These are phyloP conservation scores for Phaeomoniella chlamydospora DNA, from an alignment of 2,329 filamentous ascomycete species.

Conservation along the genomic window DNA sequence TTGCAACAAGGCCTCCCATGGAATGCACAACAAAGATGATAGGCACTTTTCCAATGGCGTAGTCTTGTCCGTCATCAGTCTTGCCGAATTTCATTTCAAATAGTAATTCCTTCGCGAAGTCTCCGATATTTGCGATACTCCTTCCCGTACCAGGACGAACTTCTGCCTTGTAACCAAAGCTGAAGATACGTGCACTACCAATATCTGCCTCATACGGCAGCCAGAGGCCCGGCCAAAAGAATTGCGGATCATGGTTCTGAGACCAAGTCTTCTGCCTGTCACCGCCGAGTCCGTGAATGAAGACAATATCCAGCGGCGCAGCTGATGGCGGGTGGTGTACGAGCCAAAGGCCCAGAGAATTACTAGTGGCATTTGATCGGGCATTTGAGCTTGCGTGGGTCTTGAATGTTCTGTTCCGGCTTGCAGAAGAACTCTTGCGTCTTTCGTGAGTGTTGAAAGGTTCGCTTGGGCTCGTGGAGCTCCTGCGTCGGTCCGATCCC, in stretches of 20 bases:
- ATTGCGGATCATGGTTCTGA: constrained; percentile 13
- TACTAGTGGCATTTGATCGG: too few species aligned
- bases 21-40: constrained; percentile 31
- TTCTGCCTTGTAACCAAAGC: constrained; percentile 14
- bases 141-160: too few species aligned
- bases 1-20: constrained; percentile 28
- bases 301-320: constrained; percentile 24
- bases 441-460: too few species aligned
- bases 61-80: constrained; percentile 5
- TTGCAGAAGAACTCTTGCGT: too few species aligned
- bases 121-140: constrained; percentile 3
- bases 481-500: too few species aligned
- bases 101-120: constrained; percentile 16
- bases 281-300: constrained; percentile 26
- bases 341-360: too few species aligned
- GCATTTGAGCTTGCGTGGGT: too few species aligned
- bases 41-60: too few species aligned
- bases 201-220: constrained; percentile 17
- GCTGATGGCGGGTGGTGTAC: too few species aligned
- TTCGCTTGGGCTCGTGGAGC: too few species aligned
- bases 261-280: constrained; percentile 26
- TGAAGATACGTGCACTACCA: constrained; percentile 10
- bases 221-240: constrained; percentile 28
- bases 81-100: constrained; percentile 13
- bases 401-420: too few species aligned